Evolutionary conservation across 2,329 filamentous ascomycete species (phyloP).

Genomic region (Fusarium sp.): DNA sequence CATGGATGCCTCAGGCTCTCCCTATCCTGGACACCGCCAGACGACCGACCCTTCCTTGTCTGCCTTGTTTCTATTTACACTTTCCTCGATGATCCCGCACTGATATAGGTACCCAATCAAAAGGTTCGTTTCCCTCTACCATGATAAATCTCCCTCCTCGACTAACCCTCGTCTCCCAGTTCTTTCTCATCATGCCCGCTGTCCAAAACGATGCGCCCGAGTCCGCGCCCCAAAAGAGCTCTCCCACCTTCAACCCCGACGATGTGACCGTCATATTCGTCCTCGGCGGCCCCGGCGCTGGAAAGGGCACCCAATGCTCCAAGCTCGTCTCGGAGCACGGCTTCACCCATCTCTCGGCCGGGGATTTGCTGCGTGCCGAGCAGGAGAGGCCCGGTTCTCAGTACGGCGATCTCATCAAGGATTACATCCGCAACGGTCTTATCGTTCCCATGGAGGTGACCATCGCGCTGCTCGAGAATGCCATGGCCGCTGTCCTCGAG

Average conservation of each 20-base stretch:
- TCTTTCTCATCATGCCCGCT: slow-evolving; percentile 29
- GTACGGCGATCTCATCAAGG: slow-evolving; percentile 92
- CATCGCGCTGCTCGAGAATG: slow-evolving; percentile 90
- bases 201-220: slow-evolving; percentile 31
- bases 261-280: slow-evolving; percentile 96
- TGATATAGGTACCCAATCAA: slow-evolving; percentile 13
- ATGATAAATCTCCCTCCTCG: slow-evolving; percentile 17
- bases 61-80: neutral
- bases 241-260: slow-evolving; percentile 77
- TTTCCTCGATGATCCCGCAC: slow-evolving; percentile 13
- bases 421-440: slow-evolving; percentile 91
- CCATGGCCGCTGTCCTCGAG: slow-evolving; percentile 79
- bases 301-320: slow-evolving; percentile 95
- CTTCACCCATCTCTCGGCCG: slow-evolving; percentile 93
- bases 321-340: slow-evolving; percentile 87
- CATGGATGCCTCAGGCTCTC: slow-evolving; percentile 29
- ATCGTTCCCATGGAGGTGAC: slow-evolving; percentile 99
- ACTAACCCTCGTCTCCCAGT: slow-evolving; percentile 6
- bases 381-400: slow-evolving; percentile 86
- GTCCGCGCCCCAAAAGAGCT: slow-evolving; percentile 59
- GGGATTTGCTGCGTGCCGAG: slow-evolving; percentile 92
- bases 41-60: slow-evolving; percentile 8
- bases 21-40: slow-evolving; percentile 14
- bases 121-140: slow-evolving; percentile 21
- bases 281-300: slow-evolving; percentile 92